Conservation (phyloP, 768 basidiomycete genomes). For the Tylopilus plumbeoviolaceoides region DNA sequence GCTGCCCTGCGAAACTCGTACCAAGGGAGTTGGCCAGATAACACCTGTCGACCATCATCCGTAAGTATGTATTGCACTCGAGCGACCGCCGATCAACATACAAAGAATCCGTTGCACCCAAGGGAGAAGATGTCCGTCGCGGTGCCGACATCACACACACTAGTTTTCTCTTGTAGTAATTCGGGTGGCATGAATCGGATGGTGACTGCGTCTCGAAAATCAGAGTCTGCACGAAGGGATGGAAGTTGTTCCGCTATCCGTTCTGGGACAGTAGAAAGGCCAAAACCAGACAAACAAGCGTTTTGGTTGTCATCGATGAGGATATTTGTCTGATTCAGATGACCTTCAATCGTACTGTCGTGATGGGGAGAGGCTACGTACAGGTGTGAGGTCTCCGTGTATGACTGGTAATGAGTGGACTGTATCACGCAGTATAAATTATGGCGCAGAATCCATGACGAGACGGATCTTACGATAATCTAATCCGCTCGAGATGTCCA, state of each 20-base stretch:
- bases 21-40: conserved; percentile 14
- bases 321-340: conserved; percentile 8
- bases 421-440: not conserved
- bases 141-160: not conserved
- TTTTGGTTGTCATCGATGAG: conserved; percentile 9
- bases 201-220: conserved; percentile 6
- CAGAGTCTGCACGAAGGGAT: conserved; percentile 8
- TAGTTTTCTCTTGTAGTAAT: conserved; percentile 2
- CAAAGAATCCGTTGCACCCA: conserved; percentile 12
- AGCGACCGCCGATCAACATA: not conserved
- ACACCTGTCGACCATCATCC: conserved; percentile 1
- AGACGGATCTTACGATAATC: conserved; percentile 9
- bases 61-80: not conserved
- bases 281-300: conserved; percentile 10
- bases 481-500: conserved; percentile 14
- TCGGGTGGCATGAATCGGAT: conserved; percentile 17
- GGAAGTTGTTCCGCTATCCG: conserved; percentile 10
- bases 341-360: not conserved
- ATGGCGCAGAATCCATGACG: not conserved
- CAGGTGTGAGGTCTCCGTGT: conserved; percentile 13
- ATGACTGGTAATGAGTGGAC: conserved; percentile 16
- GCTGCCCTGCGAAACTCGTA: conserved; percentile 8
- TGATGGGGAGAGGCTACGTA: not conserved
- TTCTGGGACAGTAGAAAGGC: conserved; percentile 11
- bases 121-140: conserved; percentile 11